Conservation (phyloP, 1,139 yeast species). For the Kurtzmaniella quercitrusa region DNA sequence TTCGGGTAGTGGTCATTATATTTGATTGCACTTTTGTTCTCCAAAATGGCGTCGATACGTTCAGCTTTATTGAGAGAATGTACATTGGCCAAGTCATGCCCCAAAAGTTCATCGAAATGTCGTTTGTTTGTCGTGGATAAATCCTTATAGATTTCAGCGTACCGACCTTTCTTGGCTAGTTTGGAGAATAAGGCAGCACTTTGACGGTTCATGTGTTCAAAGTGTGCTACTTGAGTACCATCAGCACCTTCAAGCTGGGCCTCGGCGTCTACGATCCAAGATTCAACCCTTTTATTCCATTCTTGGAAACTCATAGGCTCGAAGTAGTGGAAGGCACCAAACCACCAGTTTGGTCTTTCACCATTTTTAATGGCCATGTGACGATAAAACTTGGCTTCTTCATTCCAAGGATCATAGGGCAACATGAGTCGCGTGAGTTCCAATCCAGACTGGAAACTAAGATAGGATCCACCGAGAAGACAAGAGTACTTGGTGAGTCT, state of each 20-base stretch:
- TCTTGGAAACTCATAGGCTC: constrained; percentile 49
- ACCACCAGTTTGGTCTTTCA: constrained; percentile 49
- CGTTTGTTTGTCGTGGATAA: constrained; percentile 21
- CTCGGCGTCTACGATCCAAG: constrained; percentile 21
- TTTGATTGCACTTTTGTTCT: constrained; percentile 24
- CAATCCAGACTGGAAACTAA: constrained; percentile 37
- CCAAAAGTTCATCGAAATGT: constrained; percentile 20
- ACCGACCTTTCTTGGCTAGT: constrained; percentile 18
- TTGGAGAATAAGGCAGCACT: constrained; percentile 3
- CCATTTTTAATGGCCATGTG: constrained; percentile 41
- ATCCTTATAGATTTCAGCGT: constrained; percentile 24
- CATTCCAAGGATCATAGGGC: constrained; percentile 64
- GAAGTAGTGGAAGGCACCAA: constrained; percentile 52
- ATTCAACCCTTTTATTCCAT: constrained; percentile 39
- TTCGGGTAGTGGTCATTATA: constrained; percentile 25
- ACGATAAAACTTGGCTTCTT: constrained; percentile 51
- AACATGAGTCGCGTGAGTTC: constrained; percentile 47
- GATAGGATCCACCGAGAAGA: constrained; percentile 18
- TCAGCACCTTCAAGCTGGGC: constrained; percentile 12
- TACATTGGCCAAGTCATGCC: constrained; percentile 26
- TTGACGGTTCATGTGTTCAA: not conserved
- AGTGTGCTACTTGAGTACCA: not conserved
- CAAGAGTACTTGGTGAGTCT: constrained; percentile 14
- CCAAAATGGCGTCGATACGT: constrained; percentile 34
- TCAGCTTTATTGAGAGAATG: constrained; percentile 36